Evolutionary conservation across 805 yeast genomes (phyloP), one percentile per base, ranked within the genome.

Genomic region (Yarrowia sp.): DNA sequence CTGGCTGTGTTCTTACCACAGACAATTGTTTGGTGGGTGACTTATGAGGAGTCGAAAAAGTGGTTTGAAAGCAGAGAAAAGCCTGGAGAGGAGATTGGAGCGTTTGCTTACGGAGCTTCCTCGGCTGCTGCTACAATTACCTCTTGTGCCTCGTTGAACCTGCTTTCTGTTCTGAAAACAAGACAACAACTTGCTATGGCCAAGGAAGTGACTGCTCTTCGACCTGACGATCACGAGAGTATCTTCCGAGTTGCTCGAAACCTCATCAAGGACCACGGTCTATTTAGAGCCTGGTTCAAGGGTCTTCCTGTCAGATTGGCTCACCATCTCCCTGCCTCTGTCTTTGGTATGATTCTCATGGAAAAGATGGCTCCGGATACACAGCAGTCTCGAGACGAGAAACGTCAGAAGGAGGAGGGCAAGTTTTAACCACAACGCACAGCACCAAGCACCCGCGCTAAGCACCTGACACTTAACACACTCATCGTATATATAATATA

Each of bases 11-110:
- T 78, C 70, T 71, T 80, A 17, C 83, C 83, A 3, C 79, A 80
- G 68, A 78, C 83, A 1, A 75, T 79, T 38, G 79, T 78, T 14
- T 80, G 81, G 80, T 80, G 83, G 83, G 75, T 73, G 43, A 69
- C 76, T 12, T 61, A 61, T 15, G 66, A 61, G 14, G 66, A 61
- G 46, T 12, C 40, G 19, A 61, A 61, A 34, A 58, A 58, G 40
- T 40, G 50, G 50, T 58, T 58, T 58, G 64, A 58, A 33, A 33
- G 8, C 1, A 15, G 42, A 30, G n/a, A 42, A 7, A 34, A 58
- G 40, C 50, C 64, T 1, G 64, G 64, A 3, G 15, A 58, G 40
- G 40, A 58, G 33, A 17, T 58, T 15, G 64, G 64, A n/a, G 49
- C 64, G 13, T 17, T 58, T 17, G 66, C 66, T 36, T 61, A 61